Evolutionary conservation across 345 rosid genomes (phyloP).

Genomic region (Viola odorata): DNA sequence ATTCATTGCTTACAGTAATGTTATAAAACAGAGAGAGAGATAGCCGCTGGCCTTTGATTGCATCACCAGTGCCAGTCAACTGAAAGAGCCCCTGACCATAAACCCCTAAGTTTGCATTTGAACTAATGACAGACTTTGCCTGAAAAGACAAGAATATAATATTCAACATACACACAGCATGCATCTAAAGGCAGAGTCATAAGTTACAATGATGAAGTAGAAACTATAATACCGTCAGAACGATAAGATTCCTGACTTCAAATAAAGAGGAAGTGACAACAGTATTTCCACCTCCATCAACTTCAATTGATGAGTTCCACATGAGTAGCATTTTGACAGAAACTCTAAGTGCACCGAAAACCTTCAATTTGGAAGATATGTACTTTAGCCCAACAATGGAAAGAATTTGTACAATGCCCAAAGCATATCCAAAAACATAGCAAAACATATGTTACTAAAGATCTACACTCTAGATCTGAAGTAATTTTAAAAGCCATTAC

Average conservation of each 20-base stretch:
- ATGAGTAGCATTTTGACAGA: constrained; percentile 85
- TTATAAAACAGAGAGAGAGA: constrained; percentile 89
- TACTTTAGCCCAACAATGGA: too few species aligned
- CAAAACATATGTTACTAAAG: too few species aligned
- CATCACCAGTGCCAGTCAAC: constrained; percentile 83
- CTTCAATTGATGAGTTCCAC: constrained; percentile 90
- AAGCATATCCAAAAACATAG: too few species aligned
- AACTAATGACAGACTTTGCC: constrained; percentile 76
- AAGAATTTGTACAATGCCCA: too few species aligned
- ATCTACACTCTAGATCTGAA: too few species aligned
- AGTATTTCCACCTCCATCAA: constrained; percentile 93
- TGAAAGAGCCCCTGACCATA: constrained; percentile 90
- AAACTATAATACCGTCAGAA: constrained; percentile 64
- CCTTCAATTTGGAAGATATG: constrained; percentile 45
- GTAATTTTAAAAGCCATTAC: too few species aligned
- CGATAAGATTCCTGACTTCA: constrained; percentile 96
- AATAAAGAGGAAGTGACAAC: constrained; percentile 78
- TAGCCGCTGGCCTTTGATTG: constrained; percentile 89
- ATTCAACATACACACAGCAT: neutral
- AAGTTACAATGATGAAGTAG: constrained; percentile 2
- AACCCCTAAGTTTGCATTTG: constrained; percentile 80
- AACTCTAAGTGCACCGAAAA: constrained; percentile 92
- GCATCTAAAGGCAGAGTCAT: neutral
- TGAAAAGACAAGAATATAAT: constrained; percentile 34
- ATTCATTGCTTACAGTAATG: constrained; percentile 65